Base-by-base conservation (phyloP, 192 early-diverging fungal species). In the Podila epicladia region DNA sequence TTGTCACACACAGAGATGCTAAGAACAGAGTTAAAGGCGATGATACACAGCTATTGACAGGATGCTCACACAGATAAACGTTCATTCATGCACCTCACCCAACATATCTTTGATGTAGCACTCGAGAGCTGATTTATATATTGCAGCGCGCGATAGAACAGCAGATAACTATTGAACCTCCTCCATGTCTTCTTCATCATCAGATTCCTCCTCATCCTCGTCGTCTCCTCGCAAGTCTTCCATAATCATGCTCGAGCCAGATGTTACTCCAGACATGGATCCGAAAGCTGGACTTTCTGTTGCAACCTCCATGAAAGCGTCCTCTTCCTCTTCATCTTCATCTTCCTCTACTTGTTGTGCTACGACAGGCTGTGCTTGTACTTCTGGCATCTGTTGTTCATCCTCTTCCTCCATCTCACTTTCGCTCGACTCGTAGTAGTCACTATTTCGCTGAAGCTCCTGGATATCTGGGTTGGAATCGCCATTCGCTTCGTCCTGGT, bases 281-380 rank as follows among this genome's bases (percentile, higher is more conserved):
- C 55, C 57, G 5, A 28, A 26, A 29, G 68, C 11, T n/a, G 48
- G 59, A 9, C 24, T 60, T 22, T 60, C 63, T 35, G 65, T 26
- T 22, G 60, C 50, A 49, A 72, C 65, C 26, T 67, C 65, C 70
- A 79, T 79, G 13, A 79, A 69, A 2, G 49, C 45, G 58, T 67
- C 75, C 9, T 58, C 55, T 17, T 58, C 67, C 15, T 77, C 69
- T 12, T 55, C 53, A 22, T 71, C 74, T 49, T 75, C 67, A 2
- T 51, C 49, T n/a, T 65, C 67, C 19, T 6, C 55, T 20, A 61
- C 59, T 22, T 62, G 0, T 45, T 13, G 41, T 45, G 1, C 13
- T 17, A 3, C 41, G 8, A 45, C 41, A 45, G 41, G 41, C 62
- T 7, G 62, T 8, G 19, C 17, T 38, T 15, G 33, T 57, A 2